Conservation (phyloP, 192 early-diverging fungal genomes). For the Pilaira anomala region DNA sequence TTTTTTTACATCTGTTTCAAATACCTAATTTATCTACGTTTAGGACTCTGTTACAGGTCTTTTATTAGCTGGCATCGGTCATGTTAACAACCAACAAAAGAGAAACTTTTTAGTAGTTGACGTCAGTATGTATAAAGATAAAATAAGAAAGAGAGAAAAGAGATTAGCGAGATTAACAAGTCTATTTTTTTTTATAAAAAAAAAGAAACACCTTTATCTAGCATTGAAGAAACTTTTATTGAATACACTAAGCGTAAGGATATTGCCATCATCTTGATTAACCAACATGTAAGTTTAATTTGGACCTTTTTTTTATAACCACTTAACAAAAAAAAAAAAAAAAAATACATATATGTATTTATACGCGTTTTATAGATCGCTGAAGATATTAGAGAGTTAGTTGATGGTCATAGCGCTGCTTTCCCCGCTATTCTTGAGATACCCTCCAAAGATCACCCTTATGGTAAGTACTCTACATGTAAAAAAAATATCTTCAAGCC, state of each 20-base stretch:
- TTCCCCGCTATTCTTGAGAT: conserved; percentile 99
- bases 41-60: conserved; percentile 92
- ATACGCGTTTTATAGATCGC: conserved; percentile 63
- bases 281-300: conserved; percentile 74
- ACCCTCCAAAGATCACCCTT: conserved; percentile 98
- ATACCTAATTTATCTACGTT: background rate
- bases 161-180: background rate
- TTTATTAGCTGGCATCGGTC: conserved; percentile 95
- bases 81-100: conserved; percentile 88
- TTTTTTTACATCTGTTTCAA: background rate
- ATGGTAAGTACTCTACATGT: conserved; percentile 63
- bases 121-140: conserved; percentile 60
- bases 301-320: conserved; percentile 2
- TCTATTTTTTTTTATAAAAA: background rate
- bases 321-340: background rate
- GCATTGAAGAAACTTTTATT: conserved; percentile 77
- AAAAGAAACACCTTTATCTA: conserved; percentile 66
- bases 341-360: conserved; percentile 60
- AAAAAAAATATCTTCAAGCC: background rate
- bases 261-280: conserved; percentile 97
- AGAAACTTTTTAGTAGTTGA: conserved; percentile 97
- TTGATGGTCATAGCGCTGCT: conserved; percentile 88
- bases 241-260: conserved; percentile 92
- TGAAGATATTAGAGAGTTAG: conserved; percentile 82
- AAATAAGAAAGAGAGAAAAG: background rate